Conservation (phyloP, 768 basidiomycete species). For the Phaffia australis region DNA sequence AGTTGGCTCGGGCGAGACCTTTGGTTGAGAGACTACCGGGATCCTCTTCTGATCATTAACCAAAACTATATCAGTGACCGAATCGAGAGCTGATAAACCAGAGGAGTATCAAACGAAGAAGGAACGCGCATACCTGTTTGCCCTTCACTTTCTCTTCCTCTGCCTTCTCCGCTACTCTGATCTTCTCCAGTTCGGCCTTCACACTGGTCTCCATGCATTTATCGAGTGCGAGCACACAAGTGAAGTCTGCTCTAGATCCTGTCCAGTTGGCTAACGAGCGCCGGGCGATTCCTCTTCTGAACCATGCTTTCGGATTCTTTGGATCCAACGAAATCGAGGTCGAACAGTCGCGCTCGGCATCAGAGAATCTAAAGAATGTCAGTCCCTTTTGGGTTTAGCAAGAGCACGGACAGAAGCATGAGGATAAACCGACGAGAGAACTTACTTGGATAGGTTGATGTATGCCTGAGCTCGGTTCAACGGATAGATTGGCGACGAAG, state of each 20-base stretch:
- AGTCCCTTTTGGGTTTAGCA: not conserved
- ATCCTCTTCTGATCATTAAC: not conserved
- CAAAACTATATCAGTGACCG: not conserved
- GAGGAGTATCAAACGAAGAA: not conserved
- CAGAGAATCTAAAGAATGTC: not conserved
- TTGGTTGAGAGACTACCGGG: not conserved
- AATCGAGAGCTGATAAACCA: not conserved
- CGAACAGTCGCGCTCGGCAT: slow-evolving; percentile 24
- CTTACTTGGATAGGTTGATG: slow-evolving; percentile 17
- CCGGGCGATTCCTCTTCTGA: slow-evolving; percentile 15
- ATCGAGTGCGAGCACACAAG: slow-evolving; percentile 15
- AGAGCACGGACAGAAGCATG: not conserved
- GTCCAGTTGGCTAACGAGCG: not conserved
- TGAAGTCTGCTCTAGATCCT: slow-evolving; percentile 15
- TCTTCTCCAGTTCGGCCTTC: slow-evolving; percentile 12
- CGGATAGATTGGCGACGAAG: slow-evolving; percentile 18
- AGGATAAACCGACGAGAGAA: not conserved
- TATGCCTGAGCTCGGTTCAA: slow-evolving; percentile 24
- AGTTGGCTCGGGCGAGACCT: not conserved
- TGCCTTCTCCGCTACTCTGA: not conserved
- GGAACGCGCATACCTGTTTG: not conserved
- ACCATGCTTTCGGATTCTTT: slow-evolving; percentile 19
- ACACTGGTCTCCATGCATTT: not conserved
- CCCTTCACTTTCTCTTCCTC: not conserved
- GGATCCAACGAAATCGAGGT: slow-evolving; percentile 8